Base-by-base conservation (phyloP, 1,284 basidiomycete genomes). In the Cutaneotrichosporon cyanovorans region DNA sequence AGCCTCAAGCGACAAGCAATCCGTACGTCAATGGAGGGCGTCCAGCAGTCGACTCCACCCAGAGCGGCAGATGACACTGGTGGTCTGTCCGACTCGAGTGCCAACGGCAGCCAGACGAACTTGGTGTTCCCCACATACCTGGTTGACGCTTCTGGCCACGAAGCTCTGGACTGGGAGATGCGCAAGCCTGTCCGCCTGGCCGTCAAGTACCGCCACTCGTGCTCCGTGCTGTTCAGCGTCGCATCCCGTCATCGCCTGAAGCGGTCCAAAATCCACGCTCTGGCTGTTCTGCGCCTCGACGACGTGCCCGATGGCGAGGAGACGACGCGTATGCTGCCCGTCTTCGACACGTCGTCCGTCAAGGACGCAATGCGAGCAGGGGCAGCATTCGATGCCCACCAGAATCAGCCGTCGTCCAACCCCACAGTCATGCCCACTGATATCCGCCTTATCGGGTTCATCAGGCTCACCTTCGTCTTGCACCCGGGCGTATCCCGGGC, bases 141-240 rank as follows among this genome's bases (percentile, higher is more conserved):
- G 7, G 25, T 28, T 28, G 25, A 28, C 12, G 25, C 25, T 12
- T 7, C 8, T 28, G 25, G 25, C 7, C 22, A 12, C 32, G 18
- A 19, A 12, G 36, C 33, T 2, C 2, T 41, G 5, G 9, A 15
- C 5, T 68, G 62, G 60, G 49, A 51, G 19, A 33, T 65, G 20
- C 32, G 41, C 5, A 40, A 48, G 9, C 57, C 59, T 0, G 51
- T 58, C 22, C 55, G 57, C 5, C 51, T 73, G 18, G 70, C 68
- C 1, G 58, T 69, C 10, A 48, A 64, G 51, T 73, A 72, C 52
- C 62, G 71, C 33, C 66, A 69, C 53, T 67, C 67, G 2, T 69
- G 66, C 42, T 63, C 62, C 0, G 40, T 72, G 16, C 40, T 72
- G n/a, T 50, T 73, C 30, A 57, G 54, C 1, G 61, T 72, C 34